These are phyloP conservation scores for Esteya vermicola DNA, from an alignment of 2,329 filamentous ascomycete genomes.

Conservation along the genomic window DNA sequence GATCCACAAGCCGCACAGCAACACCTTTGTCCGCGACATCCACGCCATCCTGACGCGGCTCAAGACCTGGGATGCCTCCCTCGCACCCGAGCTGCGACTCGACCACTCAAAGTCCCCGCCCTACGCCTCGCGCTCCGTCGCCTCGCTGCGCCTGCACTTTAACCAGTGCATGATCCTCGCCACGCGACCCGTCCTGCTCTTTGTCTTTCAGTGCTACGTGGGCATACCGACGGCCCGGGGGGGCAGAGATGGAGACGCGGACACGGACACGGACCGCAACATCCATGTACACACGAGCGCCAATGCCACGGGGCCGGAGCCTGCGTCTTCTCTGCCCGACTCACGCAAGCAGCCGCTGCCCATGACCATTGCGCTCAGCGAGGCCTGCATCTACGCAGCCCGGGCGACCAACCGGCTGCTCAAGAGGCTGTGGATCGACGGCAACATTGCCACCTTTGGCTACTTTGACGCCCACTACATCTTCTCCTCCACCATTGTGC, in stretches of 20 bases:
- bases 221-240: neutral
- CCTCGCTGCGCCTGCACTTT: slow-evolving; percentile 1
- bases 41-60: neutral
- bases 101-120: neutral
- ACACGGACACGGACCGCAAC: too few relatives aligned
- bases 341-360: slow-evolving; percentile 5
- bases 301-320: too few relatives aligned
- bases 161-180: slow-evolving; percentile 4
- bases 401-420: slow-evolving; percentile 13
- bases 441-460: slow-evolving; percentile 14
- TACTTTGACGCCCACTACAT: slow-evolving; percentile 16
- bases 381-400: slow-evolving; percentile 16
- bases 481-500: slow-evolving; percentile 13
- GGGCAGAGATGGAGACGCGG: too few relatives aligned
- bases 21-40: slow-evolving; percentile 1
- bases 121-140: slow-evolving; percentile 1
- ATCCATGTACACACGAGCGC: too few relatives aligned
- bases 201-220: neutral
- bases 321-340: too few relatives aligned
- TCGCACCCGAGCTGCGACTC: neutral
- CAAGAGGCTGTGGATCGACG: slow-evolving; percentile 14
- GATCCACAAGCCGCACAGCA: slow-evolving; percentile 1
- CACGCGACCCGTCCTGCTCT: slow-evolving; percentile 1
- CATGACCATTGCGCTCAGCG: slow-evolving; percentile 16
- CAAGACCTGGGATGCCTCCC: slow-evolving; percentile 7